These are phyloP conservation scores for Leccinum sublutescens DNA, from an alignment of 768 basidiomycete species.

Conservation along the genomic window DNA sequence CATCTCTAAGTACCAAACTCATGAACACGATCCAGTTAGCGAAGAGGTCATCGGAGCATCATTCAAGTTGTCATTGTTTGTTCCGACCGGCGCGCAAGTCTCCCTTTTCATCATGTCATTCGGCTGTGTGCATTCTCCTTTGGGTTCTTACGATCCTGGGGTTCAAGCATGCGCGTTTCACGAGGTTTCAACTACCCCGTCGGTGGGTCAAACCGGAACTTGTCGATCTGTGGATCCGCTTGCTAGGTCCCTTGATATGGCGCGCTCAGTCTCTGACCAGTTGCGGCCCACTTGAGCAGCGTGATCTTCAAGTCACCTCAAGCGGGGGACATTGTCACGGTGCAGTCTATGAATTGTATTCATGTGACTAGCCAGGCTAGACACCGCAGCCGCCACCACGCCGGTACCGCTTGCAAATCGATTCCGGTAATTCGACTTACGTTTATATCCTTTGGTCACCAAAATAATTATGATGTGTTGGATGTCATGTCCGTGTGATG, in stretches of 20 bases:
- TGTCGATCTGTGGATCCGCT: slow-evolving; percentile 1
- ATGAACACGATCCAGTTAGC: slow-evolving; percentile 6
- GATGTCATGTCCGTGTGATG: slow-evolving; percentile 30
- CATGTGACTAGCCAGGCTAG: background rate
- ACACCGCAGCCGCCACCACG: slow-evolving; percentile 12
- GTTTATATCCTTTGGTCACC: slow-evolving; percentile 16
- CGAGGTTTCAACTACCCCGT: slow-evolving; percentile 17
- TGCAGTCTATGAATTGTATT: background rate
- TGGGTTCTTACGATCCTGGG: slow-evolving; percentile 16
- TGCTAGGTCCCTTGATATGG: background rate
- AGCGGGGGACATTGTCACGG: slow-evolving; percentile 1
- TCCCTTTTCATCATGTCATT: slow-evolving; percentile 11
- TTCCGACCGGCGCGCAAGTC: background rate
- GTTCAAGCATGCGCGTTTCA: slow-evolving; percentile 15
- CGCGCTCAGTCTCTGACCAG: background rate
- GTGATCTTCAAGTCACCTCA: slow-evolving; percentile 5
- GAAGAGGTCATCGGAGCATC: slow-evolving; percentile 10
- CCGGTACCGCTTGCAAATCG: slow-evolving; percentile 21
- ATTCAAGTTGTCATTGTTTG: slow-evolving; percentile 3
- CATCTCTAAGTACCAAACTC: slow-evolving; percentile 8
- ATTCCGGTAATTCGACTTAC: slow-evolving; percentile 18
- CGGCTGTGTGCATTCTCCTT: slow-evolving; percentile 28
- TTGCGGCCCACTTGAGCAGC: background rate
- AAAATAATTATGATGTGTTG: slow-evolving; percentile 13
- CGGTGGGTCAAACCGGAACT: slow-evolving; percentile 2